A percentile compares a stretch with the other conserved stretches of the same genome.
These are phyloP conservation scores for Pycnococcus provasolii DNA, from an alignment of 139 green algal genomes.

Conservation along the genomic window DNA sequence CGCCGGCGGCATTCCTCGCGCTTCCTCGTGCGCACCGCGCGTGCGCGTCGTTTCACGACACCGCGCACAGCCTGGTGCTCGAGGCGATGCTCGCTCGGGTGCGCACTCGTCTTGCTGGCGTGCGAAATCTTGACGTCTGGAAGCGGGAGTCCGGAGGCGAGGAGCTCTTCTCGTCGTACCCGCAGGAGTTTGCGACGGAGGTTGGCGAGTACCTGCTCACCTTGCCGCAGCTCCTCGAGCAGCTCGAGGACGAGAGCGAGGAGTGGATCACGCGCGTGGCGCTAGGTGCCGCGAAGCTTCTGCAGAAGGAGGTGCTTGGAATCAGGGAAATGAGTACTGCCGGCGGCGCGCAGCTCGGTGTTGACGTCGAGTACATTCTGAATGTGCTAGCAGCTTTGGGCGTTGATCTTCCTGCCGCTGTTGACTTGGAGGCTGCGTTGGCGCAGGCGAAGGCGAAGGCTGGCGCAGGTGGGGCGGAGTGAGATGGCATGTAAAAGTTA, in stretches of 20 bases:
- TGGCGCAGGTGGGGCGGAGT: background rate
- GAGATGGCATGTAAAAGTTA: too few species aligned
- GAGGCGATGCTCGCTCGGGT: background rate
- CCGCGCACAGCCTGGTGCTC: background rate
- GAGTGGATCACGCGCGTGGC: constrained; percentile 69
- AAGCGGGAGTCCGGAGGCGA: too few species aligned
- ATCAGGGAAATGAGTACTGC: constrained; percentile 38
- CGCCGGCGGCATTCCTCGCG: background rate
- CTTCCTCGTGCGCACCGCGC: background rate
- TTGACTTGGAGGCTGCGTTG: constrained; percentile 46
- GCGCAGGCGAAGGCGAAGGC: constrained; percentile 21
- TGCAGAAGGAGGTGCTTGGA: constrained; percentile 36
- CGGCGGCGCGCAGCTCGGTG: constrained; percentile 66
- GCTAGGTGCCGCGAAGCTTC: constrained; percentile 31
- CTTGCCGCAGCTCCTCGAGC: constrained; percentile 76
- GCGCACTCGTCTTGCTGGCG: background rate
- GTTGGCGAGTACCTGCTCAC: constrained; percentile 82
- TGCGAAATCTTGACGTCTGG: background rate
- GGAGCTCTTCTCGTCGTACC: constrained; percentile 64
- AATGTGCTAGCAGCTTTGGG: constrained; percentile 80
- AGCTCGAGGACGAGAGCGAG: constrained; percentile 33
- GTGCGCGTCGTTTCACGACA: background rate
- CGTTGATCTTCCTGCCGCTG: constrained; percentile 43
- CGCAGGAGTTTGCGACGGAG: constrained; percentile 32
- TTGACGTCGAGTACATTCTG: constrained; percentile 86